Base-by-base conservation (phyloP, 176 grass and related monocot species). In the Zizania latifolia region DNA sequence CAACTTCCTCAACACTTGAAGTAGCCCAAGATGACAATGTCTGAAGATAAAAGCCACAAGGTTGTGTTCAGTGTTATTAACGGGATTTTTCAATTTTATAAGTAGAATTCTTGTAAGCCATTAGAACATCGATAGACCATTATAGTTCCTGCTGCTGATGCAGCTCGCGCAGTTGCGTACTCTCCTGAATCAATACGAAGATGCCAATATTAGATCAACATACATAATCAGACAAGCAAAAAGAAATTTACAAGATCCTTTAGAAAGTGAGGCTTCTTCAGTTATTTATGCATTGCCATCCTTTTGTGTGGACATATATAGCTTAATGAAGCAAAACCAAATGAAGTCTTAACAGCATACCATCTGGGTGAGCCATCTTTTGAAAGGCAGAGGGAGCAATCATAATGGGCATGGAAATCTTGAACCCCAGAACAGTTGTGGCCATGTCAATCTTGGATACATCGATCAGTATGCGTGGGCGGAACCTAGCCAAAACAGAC, bases 321-420 rank as follows among this genome's bases (percentile, higher is more conserved):
- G 57, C 32, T 57, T 8, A 22, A 43, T 71, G 51, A 58, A 35
- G 19, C 10, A 24, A 70, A 51, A 44, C 5, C 1, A 39, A 24
- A 39, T 26, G 24, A 43, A 57, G 16, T 17, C 8, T 37, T 53
- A 29, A 13, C 29, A 40, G 5, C 44, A 34, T 84, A 99, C 95
- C 95, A 38, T 99, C 95, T 31, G 91, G 95, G 60, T 99, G 95
- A 31, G 95, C 95, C 95, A 99, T 99, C 84, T 94, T 99, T 68
- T 99, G 95, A 14, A 99, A 40, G 54, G 95, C 95, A 86, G 95
- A 74, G 8, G 94, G 94, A 39, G 94, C 86, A 73, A 98, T 73
- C 94, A 98, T 90, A 74, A 98, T 98, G 34, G 94, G 91, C 94
- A 98, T 98, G 17, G 94, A 98, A 58, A 98, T 87, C 75, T 94